These are phyloP conservation scores for Penicillium manginii DNA, from an alignment of 495 filamentous ascomycete genomes.

Conservation along the genomic window DNA sequence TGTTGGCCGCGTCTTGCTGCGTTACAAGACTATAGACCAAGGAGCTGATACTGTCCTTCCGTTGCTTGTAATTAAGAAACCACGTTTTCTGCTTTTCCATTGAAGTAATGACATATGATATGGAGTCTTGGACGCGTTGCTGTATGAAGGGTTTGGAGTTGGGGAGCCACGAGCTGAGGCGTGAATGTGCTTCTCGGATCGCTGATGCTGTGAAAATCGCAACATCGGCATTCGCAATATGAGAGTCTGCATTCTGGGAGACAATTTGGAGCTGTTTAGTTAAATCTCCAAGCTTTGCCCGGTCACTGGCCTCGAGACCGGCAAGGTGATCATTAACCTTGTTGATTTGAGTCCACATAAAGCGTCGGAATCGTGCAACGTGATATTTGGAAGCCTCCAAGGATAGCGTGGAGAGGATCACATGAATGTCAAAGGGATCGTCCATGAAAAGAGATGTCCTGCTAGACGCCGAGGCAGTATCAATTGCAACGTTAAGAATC, in stretches of 20 bases:
- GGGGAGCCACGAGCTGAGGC: background rate
- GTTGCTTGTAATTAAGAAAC: slow-evolving; percentile 21
- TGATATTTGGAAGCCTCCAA: slow-evolving; percentile 20
- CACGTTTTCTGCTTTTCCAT: slow-evolving; percentile 21
- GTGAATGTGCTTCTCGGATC: slow-evolving; percentile 10
- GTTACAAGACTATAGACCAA: slow-evolving; percentile 21
- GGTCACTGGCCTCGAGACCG: slow-evolving; percentile 15
- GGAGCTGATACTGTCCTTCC: slow-evolving; percentile 18
- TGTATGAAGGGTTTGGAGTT: slow-evolving; percentile 10
- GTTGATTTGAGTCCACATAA: slow-evolving; percentile 20
- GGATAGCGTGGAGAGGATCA: slow-evolving; percentile 17
- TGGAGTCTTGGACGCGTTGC: slow-evolving; percentile 12
- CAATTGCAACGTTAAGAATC: slow-evolving; percentile 14
- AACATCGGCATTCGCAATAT: slow-evolving; percentile 18
- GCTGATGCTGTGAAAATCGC: slow-evolving; percentile 16
- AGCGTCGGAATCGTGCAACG: slow-evolving; percentile 17
- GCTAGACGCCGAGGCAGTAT: background rate
- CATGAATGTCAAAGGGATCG: slow-evolving; percentile 19
- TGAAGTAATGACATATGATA: slow-evolving; percentile 14
- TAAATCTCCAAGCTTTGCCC: slow-evolving; percentile 12
- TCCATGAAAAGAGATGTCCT: slow-evolving; percentile 14
- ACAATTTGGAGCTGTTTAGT: slow-evolving; percentile 21
- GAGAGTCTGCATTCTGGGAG: slow-evolving; percentile 19
- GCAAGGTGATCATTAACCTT: slow-evolving; percentile 18
- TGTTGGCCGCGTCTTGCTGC: slow-evolving; percentile 19